Percentiles rank a stretch among this genome's conserved stretches.
phyloP scores from a whole-genome alignment of 176 grass and related monocot species.

The Oryza coarctata region DNA sequence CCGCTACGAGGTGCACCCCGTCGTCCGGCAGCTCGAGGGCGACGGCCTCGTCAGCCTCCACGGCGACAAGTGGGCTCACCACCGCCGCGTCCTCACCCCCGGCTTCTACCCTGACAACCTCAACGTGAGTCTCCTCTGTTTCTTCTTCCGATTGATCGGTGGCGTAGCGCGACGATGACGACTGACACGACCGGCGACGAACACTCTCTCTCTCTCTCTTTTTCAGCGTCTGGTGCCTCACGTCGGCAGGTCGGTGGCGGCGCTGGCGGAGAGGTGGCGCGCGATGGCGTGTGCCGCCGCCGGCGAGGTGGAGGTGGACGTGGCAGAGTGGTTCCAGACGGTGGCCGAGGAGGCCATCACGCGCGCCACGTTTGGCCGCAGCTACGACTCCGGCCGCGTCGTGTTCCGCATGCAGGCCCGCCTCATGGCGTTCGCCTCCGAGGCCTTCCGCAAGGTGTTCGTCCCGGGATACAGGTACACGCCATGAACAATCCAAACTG shows the following conservation, averaged over 20 bases:
- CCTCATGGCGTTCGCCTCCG: slow-evolving; percentile 75
- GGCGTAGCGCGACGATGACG: background rate
- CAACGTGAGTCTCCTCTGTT: slow-evolving; percentile 47
- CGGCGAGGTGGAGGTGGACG: slow-evolving; percentile 80
- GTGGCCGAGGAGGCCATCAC: slow-evolving; percentile 76
- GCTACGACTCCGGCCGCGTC: slow-evolving; percentile 63
- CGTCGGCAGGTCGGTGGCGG: slow-evolving; percentile 60
- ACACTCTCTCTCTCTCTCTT: background rate
- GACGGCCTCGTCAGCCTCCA: slow-evolving; percentile 78
- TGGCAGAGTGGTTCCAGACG: slow-evolving; percentile 82
- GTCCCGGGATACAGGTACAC: slow-evolving; percentile 76
- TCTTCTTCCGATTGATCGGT: background rate
- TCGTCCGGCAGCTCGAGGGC: slow-evolving; percentile 81
- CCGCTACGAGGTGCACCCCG: slow-evolving; percentile 74
- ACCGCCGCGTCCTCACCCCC: slow-evolving; percentile 71
- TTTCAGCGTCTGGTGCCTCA: slow-evolving; percentile 67
- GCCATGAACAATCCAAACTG: background rate
- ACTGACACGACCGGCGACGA: slow-evolving; percentile 30
- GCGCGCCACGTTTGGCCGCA: slow-evolving; percentile 62
- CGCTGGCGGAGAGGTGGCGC: slow-evolving; percentile 51
- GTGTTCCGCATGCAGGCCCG: slow-evolving; percentile 76
- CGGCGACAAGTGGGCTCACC: slow-evolving; percentile 78
- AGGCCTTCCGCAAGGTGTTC: slow-evolving; percentile 88
- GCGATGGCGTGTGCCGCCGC: slow-evolving; percentile 43
- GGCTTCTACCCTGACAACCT: slow-evolving; percentile 77